Evolutionary conservation across 1,284 basidiomycete species (phyloP).

Genomic region (Meripilus lineatus): DNA sequence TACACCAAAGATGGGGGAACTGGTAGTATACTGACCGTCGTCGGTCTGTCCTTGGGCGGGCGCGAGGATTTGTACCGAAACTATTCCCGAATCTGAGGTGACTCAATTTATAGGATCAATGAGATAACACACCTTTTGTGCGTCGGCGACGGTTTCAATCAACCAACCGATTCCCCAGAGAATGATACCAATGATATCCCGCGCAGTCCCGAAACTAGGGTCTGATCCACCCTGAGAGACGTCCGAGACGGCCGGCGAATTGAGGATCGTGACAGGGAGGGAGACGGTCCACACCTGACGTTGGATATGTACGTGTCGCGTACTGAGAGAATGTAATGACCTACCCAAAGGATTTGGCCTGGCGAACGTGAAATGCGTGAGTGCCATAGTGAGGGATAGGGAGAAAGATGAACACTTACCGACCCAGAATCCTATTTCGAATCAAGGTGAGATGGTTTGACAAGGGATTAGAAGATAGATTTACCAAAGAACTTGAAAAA

Average conservation of each 20-base stretch:
- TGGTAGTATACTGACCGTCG: conserved; percentile 30
- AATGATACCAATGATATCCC: conserved; percentile 67
- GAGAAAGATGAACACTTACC: conserved; percentile 27
- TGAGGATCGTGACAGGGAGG: conserved; percentile 59
- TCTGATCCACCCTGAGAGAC: conserved; percentile 37
- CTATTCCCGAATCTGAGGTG: conserved; percentile 25
- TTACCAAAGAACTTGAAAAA: conserved; percentile 64
- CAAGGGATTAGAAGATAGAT: conserved; percentile 6
- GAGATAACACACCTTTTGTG: conserved; percentile 49
- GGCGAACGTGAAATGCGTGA: conserved; percentile 1
- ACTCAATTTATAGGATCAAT: neutral
- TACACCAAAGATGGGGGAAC: neutral
- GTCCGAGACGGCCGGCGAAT: conserved; percentile 63
- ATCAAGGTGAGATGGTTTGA: neutral
- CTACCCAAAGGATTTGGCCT: conserved; percentile 55
- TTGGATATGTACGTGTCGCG: neutral
- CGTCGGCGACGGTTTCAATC: conserved; percentile 58
- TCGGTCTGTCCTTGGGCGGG: conserved; percentile 48
- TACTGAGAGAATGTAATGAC: conserved; percentile 6
- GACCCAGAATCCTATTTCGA: conserved; percentile 44
- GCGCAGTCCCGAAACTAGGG: conserved; percentile 53
- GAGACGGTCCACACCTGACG: conserved; percentile 63
- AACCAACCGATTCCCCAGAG: conserved; percentile 61
- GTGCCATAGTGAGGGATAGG: neutral
- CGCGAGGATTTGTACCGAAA: conserved; percentile 50